Conservation (phyloP, 2,329 filamentous ascomycete genomes). For the Thielaviopsis cerberus region DNA sequence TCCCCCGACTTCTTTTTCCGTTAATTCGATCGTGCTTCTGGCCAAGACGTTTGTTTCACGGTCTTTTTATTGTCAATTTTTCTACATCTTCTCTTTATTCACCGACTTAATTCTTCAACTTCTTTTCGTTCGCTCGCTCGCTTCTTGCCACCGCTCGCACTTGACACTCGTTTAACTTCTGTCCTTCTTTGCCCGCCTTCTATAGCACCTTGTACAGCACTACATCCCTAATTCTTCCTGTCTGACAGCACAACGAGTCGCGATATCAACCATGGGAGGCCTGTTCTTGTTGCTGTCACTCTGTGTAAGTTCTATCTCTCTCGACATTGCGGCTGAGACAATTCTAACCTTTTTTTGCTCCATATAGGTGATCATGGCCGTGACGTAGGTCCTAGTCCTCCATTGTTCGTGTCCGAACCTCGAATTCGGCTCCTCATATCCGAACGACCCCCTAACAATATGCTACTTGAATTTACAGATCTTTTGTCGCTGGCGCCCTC, state of each 20-base stretch:
- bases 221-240: not conserved
- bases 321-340: not conserved
- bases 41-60: not conserved
- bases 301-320: slow-evolving; percentile 20
- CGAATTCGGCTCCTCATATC: slow-evolving; percentile 10
- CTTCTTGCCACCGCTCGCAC: not conserved
- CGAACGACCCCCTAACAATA: slow-evolving; percentile 13
- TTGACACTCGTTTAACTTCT: not conserved
- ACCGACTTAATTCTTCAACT: not conserved
- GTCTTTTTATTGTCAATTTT: not conserved
- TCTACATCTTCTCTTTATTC: not conserved
- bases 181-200: not conserved
- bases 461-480: slow-evolving; percentile 35
- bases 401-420: slow-evolving; percentile 5
- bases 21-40: not conserved
- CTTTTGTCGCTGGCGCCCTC: slow-evolving; percentile 79
- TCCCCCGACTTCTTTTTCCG: not conserved
- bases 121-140: not conserved
- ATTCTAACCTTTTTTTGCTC: not conserved
- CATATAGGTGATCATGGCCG: slow-evolving; percentile 35
- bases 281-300: slow-evolving; percentile 23
- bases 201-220: not conserved
- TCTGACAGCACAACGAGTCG: not conserved
- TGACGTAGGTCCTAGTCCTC: slow-evolving; percentile 29
- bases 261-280: slow-evolving; percentile 20